These are phyloP conservation scores for Pyrenophora graminea DNA, from an alignment of 2,329 filamentous ascomycete species.

Conservation along the genomic window DNA sequence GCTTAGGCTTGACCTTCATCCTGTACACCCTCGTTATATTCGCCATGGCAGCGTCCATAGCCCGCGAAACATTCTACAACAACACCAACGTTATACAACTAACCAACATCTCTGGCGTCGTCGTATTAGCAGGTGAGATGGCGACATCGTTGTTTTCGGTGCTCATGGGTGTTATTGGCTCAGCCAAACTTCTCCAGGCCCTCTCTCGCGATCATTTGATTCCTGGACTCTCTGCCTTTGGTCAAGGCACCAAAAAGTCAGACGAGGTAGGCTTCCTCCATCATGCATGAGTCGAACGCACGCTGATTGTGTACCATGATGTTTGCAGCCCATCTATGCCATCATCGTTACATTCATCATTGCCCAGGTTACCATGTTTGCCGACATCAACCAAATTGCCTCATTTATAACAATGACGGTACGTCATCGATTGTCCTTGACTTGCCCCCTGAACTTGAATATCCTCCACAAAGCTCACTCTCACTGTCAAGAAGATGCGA, in stretches of 20 bases:
- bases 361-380: conserved; percentile 78
- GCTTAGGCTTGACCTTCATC: conserved; percentile 74
- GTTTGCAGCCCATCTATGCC: conserved; percentile 64
- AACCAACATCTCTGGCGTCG: conserved; percentile 73
- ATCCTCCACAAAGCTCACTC: not conserved
- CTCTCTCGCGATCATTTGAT: conserved; percentile 78
- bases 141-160: conserved; percentile 83
- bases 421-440: not conserved
- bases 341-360: conserved; percentile 76
- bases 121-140: conserved; percentile 81
- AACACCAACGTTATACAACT: conserved; percentile 81
- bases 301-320: not conserved
- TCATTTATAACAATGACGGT: conserved; percentile 86
- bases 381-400: conserved; percentile 84
- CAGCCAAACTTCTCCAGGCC: conserved; percentile 82
- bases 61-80: conserved; percentile 71
- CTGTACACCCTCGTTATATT: conserved; percentile 77
- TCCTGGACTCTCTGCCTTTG: conserved; percentile 74
- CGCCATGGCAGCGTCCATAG: conserved; percentile 76
- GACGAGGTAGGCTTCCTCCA: conserved; percentile 58
- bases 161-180: conserved; percentile 83
- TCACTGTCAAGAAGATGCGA: too few species aligned
- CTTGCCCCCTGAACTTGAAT: not conserved
- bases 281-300: not conserved
- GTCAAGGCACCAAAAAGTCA: conserved; percentile 69